These are phyloP conservation scores for Trypanosoma mega DNA, from an alignment of 208 protist genomes.

Conservation along the genomic window DNA sequence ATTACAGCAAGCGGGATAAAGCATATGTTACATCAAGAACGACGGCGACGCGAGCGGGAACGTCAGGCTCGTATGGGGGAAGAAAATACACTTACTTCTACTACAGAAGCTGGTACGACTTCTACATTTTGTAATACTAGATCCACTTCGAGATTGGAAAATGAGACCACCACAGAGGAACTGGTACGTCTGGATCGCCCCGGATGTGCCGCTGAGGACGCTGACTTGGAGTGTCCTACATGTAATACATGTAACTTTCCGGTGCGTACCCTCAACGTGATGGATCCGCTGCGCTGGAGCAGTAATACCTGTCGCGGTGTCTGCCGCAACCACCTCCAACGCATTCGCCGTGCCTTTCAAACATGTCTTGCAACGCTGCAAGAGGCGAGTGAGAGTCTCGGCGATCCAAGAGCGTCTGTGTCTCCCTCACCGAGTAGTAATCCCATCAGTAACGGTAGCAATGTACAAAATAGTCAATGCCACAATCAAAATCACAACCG, in stretches of 20 bases:
- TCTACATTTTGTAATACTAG: no score
- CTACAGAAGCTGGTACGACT: background rate
- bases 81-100: background rate
- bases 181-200: conserved; percentile 35
- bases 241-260: conserved; percentile 74
- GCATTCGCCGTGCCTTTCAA: conserved; percentile 65
- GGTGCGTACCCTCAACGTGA: conserved; percentile 87
- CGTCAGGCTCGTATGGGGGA: conserved; percentile 19
- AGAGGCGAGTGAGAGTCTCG: conserved; percentile 30
- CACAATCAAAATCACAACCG: no score
- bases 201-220: conserved; percentile 37
- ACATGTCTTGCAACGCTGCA: conserved; percentile 57
- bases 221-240: conserved; percentile 46
- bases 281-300: conserved; percentile 90
- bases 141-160: no score
- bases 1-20: conserved; percentile 74
- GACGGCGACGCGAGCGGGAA: conserved; percentile 35
- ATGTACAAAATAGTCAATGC: no score
- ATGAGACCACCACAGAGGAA: background rate
- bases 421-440: conserved; percentile 5
- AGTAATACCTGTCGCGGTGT: conserved; percentile 89
- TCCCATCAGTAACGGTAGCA: conserved; percentile 6
- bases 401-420: background rate
- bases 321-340: conserved; percentile 81
- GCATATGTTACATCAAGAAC: conserved; percentile 63